phyloP scores from a whole-genome alignment of 1,284 basidiomycete genomes.

The Ganoderma lucidum region DNA sequence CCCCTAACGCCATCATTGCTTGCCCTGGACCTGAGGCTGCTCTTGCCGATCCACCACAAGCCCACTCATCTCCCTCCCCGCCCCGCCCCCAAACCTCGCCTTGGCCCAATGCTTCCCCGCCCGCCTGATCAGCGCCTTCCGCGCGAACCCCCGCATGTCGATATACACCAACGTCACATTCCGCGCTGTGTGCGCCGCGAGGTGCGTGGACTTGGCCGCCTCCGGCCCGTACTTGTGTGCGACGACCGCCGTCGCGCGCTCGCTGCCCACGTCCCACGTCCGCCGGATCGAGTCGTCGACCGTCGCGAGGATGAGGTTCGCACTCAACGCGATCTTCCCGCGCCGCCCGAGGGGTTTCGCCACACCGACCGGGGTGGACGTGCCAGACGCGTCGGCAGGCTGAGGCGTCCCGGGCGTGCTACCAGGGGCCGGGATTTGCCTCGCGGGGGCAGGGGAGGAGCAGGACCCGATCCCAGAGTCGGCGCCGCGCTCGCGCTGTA shows the following conservation, averaged over 20 bases:
- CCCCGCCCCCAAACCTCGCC: conserved; percentile 37
- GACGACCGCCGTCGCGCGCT: conserved; percentile 64
- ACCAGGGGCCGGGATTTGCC: conserved; percentile 20
- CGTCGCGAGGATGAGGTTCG: conserved; percentile 77
- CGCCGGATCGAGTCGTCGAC: conserved; percentile 71
- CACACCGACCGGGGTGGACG: conserved; percentile 7
- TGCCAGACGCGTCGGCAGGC: conserved; percentile 15
- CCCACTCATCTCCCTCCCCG: conserved; percentile 26
- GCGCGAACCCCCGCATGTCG: conserved; percentile 75
- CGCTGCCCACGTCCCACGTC: conserved; percentile 65
- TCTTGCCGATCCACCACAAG: conserved; percentile 27
- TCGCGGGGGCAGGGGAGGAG: conserved; percentile 23
- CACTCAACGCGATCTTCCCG: conserved; percentile 68
- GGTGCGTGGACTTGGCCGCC: conserved; percentile 63
- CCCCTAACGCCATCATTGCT: not conserved
- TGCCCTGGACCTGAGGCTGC: conserved; percentile 2
- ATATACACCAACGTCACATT: conserved; percentile 83
- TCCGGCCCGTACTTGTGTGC: conserved; percentile 76
- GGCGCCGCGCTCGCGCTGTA: conserved; percentile 15
- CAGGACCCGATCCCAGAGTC: conserved; percentile 16
- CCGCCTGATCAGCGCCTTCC: conserved; percentile 71
- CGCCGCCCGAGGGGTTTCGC: conserved; percentile 36
- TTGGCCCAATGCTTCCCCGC: conserved; percentile 65
- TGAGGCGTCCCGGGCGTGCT: not conserved
- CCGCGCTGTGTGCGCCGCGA: conserved; percentile 65